A percentile compares a stretch with the other conserved stretches of the same genome.
These are phyloP conservation scores for Mentha longifolia DNA, from an alignment of 257 asterid genomes.

Conservation along the genomic window DNA sequence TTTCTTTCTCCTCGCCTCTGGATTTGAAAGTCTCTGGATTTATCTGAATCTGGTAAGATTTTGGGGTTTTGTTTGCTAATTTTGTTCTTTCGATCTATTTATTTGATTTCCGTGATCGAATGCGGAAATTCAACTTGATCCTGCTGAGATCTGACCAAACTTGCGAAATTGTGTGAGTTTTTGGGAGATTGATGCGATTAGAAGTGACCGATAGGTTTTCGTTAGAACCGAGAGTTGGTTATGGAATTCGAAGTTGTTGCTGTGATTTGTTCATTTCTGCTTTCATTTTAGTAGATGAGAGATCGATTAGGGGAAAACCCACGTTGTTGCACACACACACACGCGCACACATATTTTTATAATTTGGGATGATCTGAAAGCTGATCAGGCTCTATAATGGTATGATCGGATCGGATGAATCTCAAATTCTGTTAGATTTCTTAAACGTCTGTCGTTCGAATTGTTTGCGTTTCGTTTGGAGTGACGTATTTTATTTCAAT, in stretches of 20 bases:
- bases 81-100: conserved; percentile 9
- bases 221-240: conserved; percentile 21
- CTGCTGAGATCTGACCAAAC: conserved; percentile 42
- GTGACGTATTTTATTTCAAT: not conserved
- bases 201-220: conserved; percentile 28
- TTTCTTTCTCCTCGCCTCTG: not conserved
- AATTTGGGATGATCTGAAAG: conserved; percentile 24
- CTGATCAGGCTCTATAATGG: conserved; percentile 32
- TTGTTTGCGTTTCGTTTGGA: not conserved
- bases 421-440: not conserved
- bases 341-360: no score
- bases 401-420: conserved; percentile 42
- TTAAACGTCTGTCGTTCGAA: not conserved
- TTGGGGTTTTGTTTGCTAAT: conserved; percentile 12
- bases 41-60: conserved; percentile 18
- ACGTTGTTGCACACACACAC: not conserved
- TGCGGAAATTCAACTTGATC: conserved; percentile 42
- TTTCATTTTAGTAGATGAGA: not conserved
- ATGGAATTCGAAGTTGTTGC: conserved; percentile 19
- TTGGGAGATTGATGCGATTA: conserved; percentile 22
- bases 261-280: conserved; percentile 16
- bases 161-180: conserved; percentile 22
- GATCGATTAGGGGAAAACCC: not conserved
- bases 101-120: conserved; percentile 27
- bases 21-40: conserved; percentile 18